Base-by-base conservation (phyloP, 768 basidiomycete genomes). In the Lyophyllum decastes region DNA sequence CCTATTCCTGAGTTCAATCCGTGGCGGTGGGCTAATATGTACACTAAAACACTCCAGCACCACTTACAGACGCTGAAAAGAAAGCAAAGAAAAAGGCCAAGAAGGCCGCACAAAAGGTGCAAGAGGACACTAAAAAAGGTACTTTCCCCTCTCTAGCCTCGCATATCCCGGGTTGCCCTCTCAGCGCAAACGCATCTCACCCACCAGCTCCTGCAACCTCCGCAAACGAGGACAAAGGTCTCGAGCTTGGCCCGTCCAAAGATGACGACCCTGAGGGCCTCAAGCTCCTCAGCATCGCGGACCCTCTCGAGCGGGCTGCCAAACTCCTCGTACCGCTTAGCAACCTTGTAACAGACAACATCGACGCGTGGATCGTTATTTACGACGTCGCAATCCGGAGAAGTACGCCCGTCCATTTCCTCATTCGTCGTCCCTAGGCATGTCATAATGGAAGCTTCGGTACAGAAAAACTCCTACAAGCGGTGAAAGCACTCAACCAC, bases 61-160 rank as follows among this genome's bases (percentile, higher is more conserved):
- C 72, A 30, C 70, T 85, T 21, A 78, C 84, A 3, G 86, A 83
- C 24, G 82, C 82, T 4, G 88, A 87, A 72, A 92, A 91, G 71
- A 92, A 92, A 68, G 89, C 89, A 0, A 87, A 87, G 69, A 92
- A 92, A 73, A 94, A 90, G 70, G 91, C 90, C 12, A 94, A 92
- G 73, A 94, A 92, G 70, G 81, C 88, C 0, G 87, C 86, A 1
- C 78, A 79, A 60, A 90, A 86, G 65, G 76, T 76, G 0, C 78
- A 83, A 59, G 89, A 89, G 51, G 88, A 90, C 45, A 73, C 73
- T 54, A 90, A 91, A 73, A 92, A 92, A 77, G 78, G 91, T 90
- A 62, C 52, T 68, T 63, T 47, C 19, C 22, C 25, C 58, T 56
- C 49, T 52, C 51, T 43, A 8, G 43, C 19, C n/a, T n/a, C 16